A percentile compares a stretch with the other conserved stretches of the same genome.
These are phyloP conservation scores for Ascochyta rabiei DNA, from an alignment of 2,329 filamentous ascomycete genomes.

Conservation along the genomic window DNA sequence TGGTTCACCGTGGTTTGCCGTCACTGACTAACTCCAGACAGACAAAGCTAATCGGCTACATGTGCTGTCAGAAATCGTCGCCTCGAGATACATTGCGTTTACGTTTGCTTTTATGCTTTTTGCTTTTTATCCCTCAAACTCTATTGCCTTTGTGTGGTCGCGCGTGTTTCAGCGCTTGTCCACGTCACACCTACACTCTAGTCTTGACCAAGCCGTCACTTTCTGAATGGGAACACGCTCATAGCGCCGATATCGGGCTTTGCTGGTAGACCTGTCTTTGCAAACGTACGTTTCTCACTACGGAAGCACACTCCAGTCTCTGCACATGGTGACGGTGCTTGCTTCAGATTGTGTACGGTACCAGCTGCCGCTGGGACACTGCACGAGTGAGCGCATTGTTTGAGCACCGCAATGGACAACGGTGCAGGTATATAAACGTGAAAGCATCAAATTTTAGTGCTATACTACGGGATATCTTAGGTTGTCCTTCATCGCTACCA, in stretches of 20 bases:
- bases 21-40: constrained; percentile 17
- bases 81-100: background rate
- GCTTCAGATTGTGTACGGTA: no score
- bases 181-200: constrained; percentile 7
- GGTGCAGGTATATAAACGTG: background rate
- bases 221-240: background rate
- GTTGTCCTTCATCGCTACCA: constrained; percentile 8
- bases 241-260: constrained; percentile 6
- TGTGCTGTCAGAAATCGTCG: background rate
- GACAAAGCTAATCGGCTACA: constrained; percentile 11
- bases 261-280: background rate
- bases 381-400: background rate
- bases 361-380: no score
- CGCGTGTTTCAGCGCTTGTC: background rate
- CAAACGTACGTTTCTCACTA: background rate
- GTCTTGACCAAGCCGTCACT: background rate
- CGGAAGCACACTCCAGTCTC: background rate
- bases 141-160: background rate
- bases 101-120: background rate
- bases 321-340: background rate
- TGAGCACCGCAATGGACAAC: constrained; percentile 13
- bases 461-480: constrained; percentile 16
- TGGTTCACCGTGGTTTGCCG: constrained; percentile 6
- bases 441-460: constrained; percentile 7
- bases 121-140: background rate